Evolutionary conservation across 2,329 filamentous ascomycete species (phyloP).

Genomic region (Phyllachora maydis): DNA sequence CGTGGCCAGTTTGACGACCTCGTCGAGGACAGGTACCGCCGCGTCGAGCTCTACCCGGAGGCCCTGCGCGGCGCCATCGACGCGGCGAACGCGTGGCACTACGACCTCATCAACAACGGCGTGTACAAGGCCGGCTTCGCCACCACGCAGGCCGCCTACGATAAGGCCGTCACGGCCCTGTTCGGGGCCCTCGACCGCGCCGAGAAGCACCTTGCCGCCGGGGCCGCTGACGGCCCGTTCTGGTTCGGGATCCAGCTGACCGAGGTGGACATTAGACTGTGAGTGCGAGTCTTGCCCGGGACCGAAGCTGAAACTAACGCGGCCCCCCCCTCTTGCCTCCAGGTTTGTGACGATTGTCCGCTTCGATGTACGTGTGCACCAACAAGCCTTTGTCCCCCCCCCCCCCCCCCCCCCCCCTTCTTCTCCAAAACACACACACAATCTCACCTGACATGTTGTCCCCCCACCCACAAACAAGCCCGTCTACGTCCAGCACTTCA

Average conservation of each 20-base stretch:
- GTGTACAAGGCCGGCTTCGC: conserved; percentile 69
- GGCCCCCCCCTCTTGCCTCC: conserved; percentile 2
- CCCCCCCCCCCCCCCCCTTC: conserved; percentile 4
- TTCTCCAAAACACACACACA: background rate
- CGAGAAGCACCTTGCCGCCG: conserved; percentile 43
- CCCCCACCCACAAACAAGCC: conserved; percentile 14
- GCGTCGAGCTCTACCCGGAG: conserved; percentile 46
- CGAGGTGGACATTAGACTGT: conserved; percentile 63
- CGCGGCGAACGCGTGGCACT: conserved; percentile 60
- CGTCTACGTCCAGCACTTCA: conserved; percentile 77
- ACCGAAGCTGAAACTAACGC: conserved; percentile 3
- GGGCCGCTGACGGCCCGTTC: conserved; percentile 38
- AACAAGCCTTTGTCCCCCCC: background rate
- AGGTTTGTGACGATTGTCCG: conserved; percentile 49
- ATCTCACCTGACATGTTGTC: background rate
- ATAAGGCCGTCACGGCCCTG: conserved; percentile 46
- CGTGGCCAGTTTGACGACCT: conserved; percentile 59
- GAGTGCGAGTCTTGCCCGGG: conserved; percentile 10
- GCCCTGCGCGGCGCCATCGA: conserved; percentile 50
- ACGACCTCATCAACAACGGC: conserved; percentile 51
- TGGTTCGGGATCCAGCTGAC: conserved; percentile 60
- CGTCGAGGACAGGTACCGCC: conserved; percentile 35
- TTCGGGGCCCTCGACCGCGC: conserved; percentile 61
- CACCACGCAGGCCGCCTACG: conserved; percentile 65
- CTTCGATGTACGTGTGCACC: conserved; percentile 31